Evolutionary conservation across 176 grass and related monocot genomes (phyloP), one percentile per base, ranked within the genome.

Genomic region (Juncus inflexus): DNA sequence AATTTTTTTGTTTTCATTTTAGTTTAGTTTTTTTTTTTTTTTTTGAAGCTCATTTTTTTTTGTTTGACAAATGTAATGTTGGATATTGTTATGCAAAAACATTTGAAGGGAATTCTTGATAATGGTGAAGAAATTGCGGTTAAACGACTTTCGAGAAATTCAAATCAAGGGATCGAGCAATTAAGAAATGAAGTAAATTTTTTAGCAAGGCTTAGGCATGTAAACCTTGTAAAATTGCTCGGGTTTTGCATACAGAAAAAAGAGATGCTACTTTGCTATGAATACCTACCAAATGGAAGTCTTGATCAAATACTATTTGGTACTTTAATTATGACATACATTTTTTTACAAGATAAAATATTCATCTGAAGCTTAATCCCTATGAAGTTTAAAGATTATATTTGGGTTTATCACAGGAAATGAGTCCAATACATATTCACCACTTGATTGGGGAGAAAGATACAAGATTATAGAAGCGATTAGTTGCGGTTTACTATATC

Each of bases 121-220:
- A 53, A 67, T 4, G 66, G 66, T 57, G 50, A 70, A 42, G 36
- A 42, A 58, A 70, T 58, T 11, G 66, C 66, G 40, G 66, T 70
- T 16, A 70, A 70, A 57, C 52, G 35, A 55, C 37, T 58, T 35
- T 35, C 52, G 40, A 70, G 37, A 70, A 58, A 12, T 70, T 37
- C 37, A 6, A 8, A 19, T 15, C 52, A 70, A 0, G 66, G 66
- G 10, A 58, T 40, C 15, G 35, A 58, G 40, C 66, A 70, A 9
- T 54, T 70, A 13, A 7, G 10, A 70, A 70, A 70, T 41, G 66
- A 70, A 12, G 51, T 70, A 12, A 19, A 70, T 39, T 36, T 58
- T 7, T 50, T 70, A 14, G 13, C 52, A 58, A 70, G 50, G 47
- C 52, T 70, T 39, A 70, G 55, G 50, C 66, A 70, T 50, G 56